Evolutionary conservation across 257 asterid species (phyloP).

Genomic region (Dorcoceras hygrometricum): DNA sequence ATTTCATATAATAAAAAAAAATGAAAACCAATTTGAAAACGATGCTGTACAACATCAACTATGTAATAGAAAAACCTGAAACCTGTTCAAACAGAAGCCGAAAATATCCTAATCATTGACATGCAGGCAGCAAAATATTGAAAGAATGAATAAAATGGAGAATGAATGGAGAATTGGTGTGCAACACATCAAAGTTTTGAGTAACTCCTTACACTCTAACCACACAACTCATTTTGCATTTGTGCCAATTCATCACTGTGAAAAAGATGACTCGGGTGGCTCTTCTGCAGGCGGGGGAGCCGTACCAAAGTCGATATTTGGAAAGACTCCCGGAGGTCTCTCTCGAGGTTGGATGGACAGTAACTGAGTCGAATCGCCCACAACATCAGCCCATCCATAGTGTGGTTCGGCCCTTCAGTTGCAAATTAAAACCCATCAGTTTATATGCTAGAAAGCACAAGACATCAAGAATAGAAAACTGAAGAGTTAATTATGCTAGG

Average conservation of each 20-base stretch:
- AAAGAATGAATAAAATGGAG: conserved; percentile 60
- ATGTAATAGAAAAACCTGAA: neutral
- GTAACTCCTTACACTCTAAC: conserved; percentile 25
- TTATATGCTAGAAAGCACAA: neutral
- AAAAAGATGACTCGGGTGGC: conserved; percentile 33
- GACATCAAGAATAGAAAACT: neutral
- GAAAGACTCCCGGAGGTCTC: conserved; percentile 90
- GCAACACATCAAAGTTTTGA: conserved; percentile 23
- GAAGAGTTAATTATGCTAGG: neutral
- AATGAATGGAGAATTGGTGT: conserved; percentile 26
- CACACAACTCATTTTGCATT: neutral
- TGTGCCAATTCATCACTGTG: conserved; percentile 26
- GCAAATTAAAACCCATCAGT: neutral
- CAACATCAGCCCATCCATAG: conserved; percentile 99
- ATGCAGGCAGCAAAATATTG: conserved; percentile 23
- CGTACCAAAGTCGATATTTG: conserved; percentile 72
- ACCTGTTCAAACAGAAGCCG: conserved; percentile 2
- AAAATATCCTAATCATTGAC: conserved; percentile 11
- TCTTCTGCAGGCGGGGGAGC: conserved; percentile 39
- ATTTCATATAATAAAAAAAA: too few relatives aligned
- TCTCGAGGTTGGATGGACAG: conserved; percentile 80
- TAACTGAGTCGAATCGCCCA: conserved; percentile 89
- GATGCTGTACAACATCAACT: neutral
- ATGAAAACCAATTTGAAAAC: neutral
- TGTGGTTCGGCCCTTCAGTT: conserved; percentile 91